Evolutionary conservation across 257 asterid genomes (phyloP).

Genomic region (Plantago elongata): DNA sequence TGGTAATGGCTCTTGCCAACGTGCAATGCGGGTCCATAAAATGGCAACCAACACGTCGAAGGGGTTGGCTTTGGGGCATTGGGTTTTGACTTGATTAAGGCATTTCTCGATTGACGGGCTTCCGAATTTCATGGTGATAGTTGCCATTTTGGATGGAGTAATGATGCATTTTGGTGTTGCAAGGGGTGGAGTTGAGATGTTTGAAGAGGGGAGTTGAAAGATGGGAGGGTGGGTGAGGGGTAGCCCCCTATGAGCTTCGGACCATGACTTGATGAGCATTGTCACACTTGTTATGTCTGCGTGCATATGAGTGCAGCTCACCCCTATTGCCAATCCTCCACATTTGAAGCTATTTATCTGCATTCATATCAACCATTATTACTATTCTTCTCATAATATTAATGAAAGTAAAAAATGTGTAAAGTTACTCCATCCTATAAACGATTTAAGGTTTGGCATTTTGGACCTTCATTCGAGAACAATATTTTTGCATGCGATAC

Average conservation of each 20-base stretch:
- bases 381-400: too few species aligned
- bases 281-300: slow-evolving; percentile 57
- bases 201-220: slow-evolving; percentile 28
- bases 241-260: slow-evolving; percentile 35
- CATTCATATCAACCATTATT: slow-evolving; percentile 5
- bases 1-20: not conserved
- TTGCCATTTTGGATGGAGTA: slow-evolving; percentile 30
- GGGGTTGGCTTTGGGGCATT: slow-evolving; percentile 51
- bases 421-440: too few species aligned
- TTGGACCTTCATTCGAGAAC: too few species aligned
- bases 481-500: too few species aligned
- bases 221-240: slow-evolving; percentile 34
- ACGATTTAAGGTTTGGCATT: too few species aligned
- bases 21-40: slow-evolving; percentile 43
- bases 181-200: not conserved
- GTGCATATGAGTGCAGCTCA: slow-evolving; percentile 63
- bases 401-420: too few species aligned
- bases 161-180: slow-evolving; percentile 5
- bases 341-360: slow-evolving; percentile 57
- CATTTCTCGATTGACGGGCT: slow-evolving; percentile 24
- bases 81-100: slow-evolving; percentile 24
- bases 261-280: slow-evolving; percentile 48
- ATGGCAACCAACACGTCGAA: slow-evolving; percentile 48
- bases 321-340: slow-evolving; percentile 60
- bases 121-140: slow-evolving; percentile 39